Percentiles rank a stretch among this genome's conserved stretches.
These are phyloP conservation scores for Ustanciosporium gigantosporum DNA, from an alignment of 1,284 basidiomycete genomes.

Conservation along the genomic window DNA sequence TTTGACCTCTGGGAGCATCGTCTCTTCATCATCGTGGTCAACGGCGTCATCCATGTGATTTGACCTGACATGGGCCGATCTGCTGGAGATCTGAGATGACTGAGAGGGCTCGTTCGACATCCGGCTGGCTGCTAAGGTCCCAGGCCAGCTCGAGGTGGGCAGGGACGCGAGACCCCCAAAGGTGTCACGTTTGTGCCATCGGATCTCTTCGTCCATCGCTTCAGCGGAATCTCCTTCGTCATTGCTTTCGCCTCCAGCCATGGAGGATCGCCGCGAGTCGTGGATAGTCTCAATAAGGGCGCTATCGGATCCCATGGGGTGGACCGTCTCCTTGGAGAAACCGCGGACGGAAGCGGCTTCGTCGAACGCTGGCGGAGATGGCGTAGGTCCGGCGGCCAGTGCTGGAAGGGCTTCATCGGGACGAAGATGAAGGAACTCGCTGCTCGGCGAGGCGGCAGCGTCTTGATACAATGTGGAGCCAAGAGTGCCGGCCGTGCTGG, in stretches of 20 bases:
- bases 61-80: constrained; percentile 1
- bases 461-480: constrained; percentile 18
- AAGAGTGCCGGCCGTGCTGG: constrained; percentile 12
- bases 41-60: background rate
- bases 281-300: background rate
- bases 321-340: background rate
- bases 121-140: background rate
- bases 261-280: background rate
- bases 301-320: background rate
- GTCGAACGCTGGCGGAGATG: constrained; percentile 11
- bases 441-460: constrained; percentile 24
- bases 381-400: constrained; percentile 5
- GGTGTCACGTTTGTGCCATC: constrained; percentile 14
- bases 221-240: background rate
- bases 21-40: constrained; percentile 13
- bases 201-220: background rate
- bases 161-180: constrained; percentile 22
- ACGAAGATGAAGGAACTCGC: constrained; percentile 12
- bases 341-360: background rate
- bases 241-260: background rate
- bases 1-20: constrained; percentile 30
- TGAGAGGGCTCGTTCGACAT: constrained; percentile 2
- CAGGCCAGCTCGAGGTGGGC: background rate
- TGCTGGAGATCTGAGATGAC: constrained; percentile 18
- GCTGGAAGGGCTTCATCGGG: constrained; percentile 1